These are phyloP conservation scores for Aurantiochytrium sp. DNA, from an alignment of 108 stramenopile genomes.

Conservation along the genomic window DNA sequence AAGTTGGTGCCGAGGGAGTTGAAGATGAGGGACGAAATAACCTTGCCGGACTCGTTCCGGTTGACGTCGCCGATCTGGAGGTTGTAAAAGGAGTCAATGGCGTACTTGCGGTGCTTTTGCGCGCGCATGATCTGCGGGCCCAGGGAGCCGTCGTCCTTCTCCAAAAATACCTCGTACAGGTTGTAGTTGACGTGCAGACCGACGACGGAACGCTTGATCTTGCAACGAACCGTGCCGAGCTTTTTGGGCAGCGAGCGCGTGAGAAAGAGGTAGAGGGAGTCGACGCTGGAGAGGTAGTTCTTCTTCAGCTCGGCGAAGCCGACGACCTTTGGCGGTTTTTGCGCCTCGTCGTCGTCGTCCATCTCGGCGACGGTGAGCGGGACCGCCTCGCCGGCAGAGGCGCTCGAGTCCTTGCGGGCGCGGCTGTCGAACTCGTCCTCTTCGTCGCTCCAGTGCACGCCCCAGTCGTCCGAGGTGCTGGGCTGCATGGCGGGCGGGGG, in stretches of 20 bases:
- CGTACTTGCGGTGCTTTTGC: slow-evolving; percentile 70
- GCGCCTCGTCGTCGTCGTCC: not conserved
- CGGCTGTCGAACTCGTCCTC: not conserved
- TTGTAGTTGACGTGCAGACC: slow-evolving; percentile 71
- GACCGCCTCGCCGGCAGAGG: not conserved
- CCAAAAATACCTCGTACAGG: slow-evolving; percentile 68
- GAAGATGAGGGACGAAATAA: slow-evolving; percentile 71
- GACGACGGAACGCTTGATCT: slow-evolving; percentile 66
- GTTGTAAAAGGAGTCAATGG: not conserved
- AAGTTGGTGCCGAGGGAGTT: slow-evolving; percentile 75
- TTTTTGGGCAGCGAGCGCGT: slow-evolving; percentile 62
- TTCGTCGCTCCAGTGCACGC: slow-evolving; percentile 13
- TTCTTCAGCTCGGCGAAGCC: not conserved
- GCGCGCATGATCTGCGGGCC: slow-evolving; percentile 59
- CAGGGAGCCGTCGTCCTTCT: slow-evolving; percentile 70
- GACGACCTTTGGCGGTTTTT: not conserved
- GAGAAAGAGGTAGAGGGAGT: slow-evolving; percentile 60
- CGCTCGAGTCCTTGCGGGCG: not conserved
- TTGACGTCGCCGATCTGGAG: slow-evolving; percentile 34
- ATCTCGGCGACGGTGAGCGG: not conserved
- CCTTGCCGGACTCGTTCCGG: slow-evolving; percentile 75
- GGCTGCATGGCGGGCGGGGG: not conserved
- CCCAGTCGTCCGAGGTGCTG: not conserved
- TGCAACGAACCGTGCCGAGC: slow-evolving; percentile 71
- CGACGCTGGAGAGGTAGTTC: not conserved